Conservation (phyloP, 2,329 filamentous ascomycete genomes). For the Fusarium sp. region DNA sequence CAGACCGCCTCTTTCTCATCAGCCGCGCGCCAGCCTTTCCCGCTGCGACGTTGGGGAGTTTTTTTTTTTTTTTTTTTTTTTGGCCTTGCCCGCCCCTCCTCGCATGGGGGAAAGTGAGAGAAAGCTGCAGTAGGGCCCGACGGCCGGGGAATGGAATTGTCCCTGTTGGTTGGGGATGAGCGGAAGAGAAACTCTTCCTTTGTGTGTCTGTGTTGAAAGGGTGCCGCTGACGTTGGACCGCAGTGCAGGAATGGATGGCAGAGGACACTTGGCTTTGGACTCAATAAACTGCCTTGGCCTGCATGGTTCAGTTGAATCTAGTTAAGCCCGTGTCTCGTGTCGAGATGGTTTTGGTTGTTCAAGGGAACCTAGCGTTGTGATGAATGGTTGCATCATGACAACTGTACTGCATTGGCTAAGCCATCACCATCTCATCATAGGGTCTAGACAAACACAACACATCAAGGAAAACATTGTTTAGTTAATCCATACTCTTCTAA, state of each 20-base stretch:
- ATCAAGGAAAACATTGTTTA: neutral
- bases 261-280: slow-evolving; percentile 2
- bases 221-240: slow-evolving; percentile 33
- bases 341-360: neutral
- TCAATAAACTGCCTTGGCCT: neutral
- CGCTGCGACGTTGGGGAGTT: neutral
- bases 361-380: neutral
- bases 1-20: neutral
- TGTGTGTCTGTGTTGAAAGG: neutral
- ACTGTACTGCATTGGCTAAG: neutral
- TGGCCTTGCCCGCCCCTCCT: neutral
- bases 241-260: slow-evolving; percentile 7
- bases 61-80: too few relatives aligned
- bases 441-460: neutral
- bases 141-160: slow-evolving; percentile 32
- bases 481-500: slow-evolving; percentile 4
- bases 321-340: neutral
- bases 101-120: slow-evolving; percentile 9
- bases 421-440: neutral
- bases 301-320: neutral
- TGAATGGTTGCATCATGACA: neutral
- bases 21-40: neutral
- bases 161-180: slow-evolving; percentile 26
- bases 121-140: slow-evolving; percentile 34
- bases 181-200: slow-evolving; percentile 1